Conservation (phyloP, 2,329 filamentous ascomycete species). For the Hymenoscyphus occultus region DNA sequence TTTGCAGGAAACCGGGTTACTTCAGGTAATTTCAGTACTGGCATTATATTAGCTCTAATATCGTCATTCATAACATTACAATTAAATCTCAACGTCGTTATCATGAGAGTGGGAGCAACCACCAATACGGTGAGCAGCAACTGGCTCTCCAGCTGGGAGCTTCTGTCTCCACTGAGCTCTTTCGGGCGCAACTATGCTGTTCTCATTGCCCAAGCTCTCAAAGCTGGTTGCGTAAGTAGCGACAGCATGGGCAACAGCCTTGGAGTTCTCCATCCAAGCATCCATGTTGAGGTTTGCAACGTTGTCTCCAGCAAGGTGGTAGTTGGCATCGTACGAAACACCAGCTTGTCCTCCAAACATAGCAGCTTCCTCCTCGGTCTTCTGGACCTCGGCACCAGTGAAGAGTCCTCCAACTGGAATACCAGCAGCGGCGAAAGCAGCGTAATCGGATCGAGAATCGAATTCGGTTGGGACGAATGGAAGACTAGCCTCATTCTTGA, state of each 20-base stretch:
- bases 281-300: conserved; percentile 55
- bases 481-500: conserved; percentile 52
- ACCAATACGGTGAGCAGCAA: conserved; percentile 14
- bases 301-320: conserved; percentile 61
- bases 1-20: too few species aligned
- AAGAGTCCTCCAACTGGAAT: conserved; percentile 75
- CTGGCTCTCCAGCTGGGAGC: conserved; percentile 10
- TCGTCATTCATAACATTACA: neutral
- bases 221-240: conserved; percentile 19
- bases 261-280: conserved; percentile 55
- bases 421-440: conserved; percentile 68
- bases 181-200: conserved; percentile 12
- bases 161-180: conserved; percentile 18
- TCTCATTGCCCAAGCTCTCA: conserved; percentile 15
- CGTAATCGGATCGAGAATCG: conserved; percentile 77
- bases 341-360: conserved; percentile 71
- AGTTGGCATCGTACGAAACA: conserved; percentile 56
- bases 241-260: conserved; percentile 40
- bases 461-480: conserved; percentile 72
- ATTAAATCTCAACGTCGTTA: neutral
- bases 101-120: conserved; percentile 14
- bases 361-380: conserved; percentile 62
- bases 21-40: too few species aligned
- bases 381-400: conserved; percentile 73
- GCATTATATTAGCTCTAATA: neutral